Percentiles rank a stretch among this genome's conserved stretches.
Evolutionary conservation across 768 basidiomycete species (phyloP).

Genomic region (Rhodotorula sphaerocarpa): DNA sequence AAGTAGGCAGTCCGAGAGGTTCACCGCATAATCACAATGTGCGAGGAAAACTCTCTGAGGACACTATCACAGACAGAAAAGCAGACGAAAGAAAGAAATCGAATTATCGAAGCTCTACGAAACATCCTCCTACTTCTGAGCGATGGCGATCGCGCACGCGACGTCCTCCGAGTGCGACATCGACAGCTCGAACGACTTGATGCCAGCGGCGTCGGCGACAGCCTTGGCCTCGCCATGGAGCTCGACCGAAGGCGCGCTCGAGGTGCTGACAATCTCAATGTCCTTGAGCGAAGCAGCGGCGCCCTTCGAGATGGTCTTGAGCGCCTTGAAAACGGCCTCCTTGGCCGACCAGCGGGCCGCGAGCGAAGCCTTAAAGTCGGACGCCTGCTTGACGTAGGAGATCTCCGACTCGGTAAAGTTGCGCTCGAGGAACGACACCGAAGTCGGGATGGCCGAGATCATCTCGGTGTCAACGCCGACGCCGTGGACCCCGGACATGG

Average conservation of each 20-base stretch:
- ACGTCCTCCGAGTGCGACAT: slow-evolving; percentile 58
- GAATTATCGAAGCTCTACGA: no score
- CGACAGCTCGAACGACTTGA: slow-evolving; percentile 69
- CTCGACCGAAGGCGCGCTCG: slow-evolving; percentile 66
- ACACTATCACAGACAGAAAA: no score
- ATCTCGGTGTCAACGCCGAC: slow-evolving; percentile 40
- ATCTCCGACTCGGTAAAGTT: slow-evolving; percentile 90
- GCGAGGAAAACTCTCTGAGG: no score
- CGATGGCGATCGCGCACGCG: slow-evolving; percentile 10
- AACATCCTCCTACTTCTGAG: slow-evolving; percentile 1
- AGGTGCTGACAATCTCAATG: slow-evolving; percentile 77
- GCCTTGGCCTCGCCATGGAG: slow-evolving; percentile 67
- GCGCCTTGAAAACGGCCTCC: slow-evolving; percentile 93
- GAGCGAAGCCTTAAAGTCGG: slow-evolving; percentile 79
- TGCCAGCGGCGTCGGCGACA: slow-evolving; percentile 63
- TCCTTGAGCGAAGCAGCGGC: slow-evolving; percentile 93
- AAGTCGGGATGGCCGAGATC: slow-evolving; percentile 43
- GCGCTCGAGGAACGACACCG: slow-evolving; percentile 73
- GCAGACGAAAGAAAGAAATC: no score
- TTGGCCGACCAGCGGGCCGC: slow-evolving; percentile 97
- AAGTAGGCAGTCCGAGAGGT: no score
- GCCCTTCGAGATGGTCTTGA: slow-evolving; percentile 80
- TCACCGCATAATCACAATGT: no score
- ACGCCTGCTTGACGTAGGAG: slow-evolving; percentile 74
- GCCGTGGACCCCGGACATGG: slow-evolving; percentile 27